phyloP scores from a whole-genome alignment of 2,329 filamentous ascomycete species.

The Colletotrichum acutatum region DNA sequence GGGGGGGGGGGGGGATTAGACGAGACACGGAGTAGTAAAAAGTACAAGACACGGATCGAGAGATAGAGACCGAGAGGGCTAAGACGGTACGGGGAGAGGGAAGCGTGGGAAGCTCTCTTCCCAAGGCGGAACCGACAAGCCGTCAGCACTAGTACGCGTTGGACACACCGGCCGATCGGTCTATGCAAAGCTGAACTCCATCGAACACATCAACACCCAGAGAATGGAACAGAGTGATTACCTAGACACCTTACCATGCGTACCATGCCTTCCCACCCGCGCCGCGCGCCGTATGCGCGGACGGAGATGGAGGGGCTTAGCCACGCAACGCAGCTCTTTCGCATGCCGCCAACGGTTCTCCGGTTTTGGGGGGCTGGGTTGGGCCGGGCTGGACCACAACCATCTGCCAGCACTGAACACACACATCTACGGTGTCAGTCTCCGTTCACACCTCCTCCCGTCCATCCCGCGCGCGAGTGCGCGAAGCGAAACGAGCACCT shows the following conservation, averaged over 20 bases:
- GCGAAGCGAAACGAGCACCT: background rate
- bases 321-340: background rate
- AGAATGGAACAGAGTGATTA: constrained; percentile 7
- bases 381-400: too few relatives aligned
- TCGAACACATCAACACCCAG: background rate
- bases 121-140: background rate
- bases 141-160: constrained; percentile 32
- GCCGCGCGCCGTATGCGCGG: background rate
- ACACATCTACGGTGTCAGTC: background rate
- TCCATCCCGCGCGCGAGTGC: background rate
- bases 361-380: background rate
- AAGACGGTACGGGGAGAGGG: too few relatives aligned
- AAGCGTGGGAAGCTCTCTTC: too few relatives aligned
- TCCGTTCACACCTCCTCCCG: background rate
- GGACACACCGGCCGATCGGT: constrained; percentile 13
- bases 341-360: background rate
- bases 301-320: background rate
- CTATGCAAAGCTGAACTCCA: background rate
- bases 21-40: background rate
- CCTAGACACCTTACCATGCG: background rate
- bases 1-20: too few relatives aligned
- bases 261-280: too few relatives aligned
- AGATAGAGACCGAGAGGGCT: background rate
- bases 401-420: background rate
- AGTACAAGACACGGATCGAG: background rate